Evolutionary conservation across 2,329 filamentous ascomycete genomes (phyloP).

Genomic region (Penicillium rolfsii): DNA sequence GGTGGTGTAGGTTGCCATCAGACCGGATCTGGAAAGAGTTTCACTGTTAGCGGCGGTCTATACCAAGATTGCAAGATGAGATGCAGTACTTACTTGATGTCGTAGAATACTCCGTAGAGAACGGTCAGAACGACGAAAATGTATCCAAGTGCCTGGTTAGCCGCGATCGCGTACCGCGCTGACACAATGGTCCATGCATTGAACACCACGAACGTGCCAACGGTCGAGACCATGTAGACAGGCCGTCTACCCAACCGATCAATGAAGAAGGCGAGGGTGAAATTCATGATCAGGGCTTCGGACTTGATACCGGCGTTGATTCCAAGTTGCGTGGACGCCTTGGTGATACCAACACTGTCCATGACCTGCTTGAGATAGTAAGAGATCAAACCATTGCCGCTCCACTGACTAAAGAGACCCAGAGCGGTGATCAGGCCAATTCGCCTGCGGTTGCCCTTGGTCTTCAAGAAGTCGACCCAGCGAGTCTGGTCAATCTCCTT

Average conservation of each 20-base stretch:
- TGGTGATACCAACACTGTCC: slow-evolving; percentile 42
- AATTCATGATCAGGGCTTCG: slow-evolving; percentile 40
- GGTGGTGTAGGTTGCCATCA: background rate
- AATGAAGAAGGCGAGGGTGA: slow-evolving; percentile 41
- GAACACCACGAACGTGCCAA: slow-evolving; percentile 49
- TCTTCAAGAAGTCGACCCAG: slow-evolving; percentile 46
- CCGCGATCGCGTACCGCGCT: slow-evolving; percentile 37
- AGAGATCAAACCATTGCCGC: slow-evolving; percentile 50
- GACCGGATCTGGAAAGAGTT: background rate
- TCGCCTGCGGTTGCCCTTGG: slow-evolving; percentile 57
- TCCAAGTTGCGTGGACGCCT: slow-evolving; percentile 41
- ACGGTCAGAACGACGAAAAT: slow-evolving; percentile 47
- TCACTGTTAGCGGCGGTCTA: background rate
- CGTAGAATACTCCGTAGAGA: slow-evolving; percentile 47
- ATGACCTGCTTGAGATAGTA: slow-evolving; percentile 46
- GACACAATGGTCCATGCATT: slow-evolving; percentile 45
- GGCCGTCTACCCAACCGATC: slow-evolving; percentile 47
- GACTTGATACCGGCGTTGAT: slow-evolving; percentile 45
- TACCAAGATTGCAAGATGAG: too few species aligned
- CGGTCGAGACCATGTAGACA: slow-evolving; percentile 46
- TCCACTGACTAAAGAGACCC: slow-evolving; percentile 46
- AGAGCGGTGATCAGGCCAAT: slow-evolving; percentile 56
- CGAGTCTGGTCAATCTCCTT: slow-evolving; percentile 50
- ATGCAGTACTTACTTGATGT: background rate
- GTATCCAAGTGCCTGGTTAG: slow-evolving; percentile 36